A percentile compares a stretch with the other conserved stretches of the same genome.
Conservation (phyloP, 257 asterid species). For the Striga asiatica region DNA sequence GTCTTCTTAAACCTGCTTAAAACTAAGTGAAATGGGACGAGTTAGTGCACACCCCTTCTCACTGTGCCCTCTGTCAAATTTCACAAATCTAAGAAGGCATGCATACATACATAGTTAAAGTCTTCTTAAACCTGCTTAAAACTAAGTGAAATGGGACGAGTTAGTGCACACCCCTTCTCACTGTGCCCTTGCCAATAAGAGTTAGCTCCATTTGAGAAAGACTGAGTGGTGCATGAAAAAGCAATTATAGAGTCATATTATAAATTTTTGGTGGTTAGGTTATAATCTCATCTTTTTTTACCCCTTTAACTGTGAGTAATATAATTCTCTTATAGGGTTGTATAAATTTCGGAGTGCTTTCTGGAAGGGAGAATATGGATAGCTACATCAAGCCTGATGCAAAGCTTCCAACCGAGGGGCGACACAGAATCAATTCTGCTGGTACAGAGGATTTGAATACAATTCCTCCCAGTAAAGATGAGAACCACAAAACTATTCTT, state of each 20-base stretch:
- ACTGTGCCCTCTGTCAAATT: no score
- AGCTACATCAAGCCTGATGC: slow-evolving; percentile 38
- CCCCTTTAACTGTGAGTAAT: slow-evolving; percentile 7
- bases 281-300: slow-evolving; percentile 3
- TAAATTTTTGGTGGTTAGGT: slow-evolving; percentile 3
- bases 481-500: slow-evolving; percentile 20
- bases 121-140: neutral
- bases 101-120: neutral
- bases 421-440: slow-evolving; percentile 29
- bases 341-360: slow-evolving; percentile 87
- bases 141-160: neutral
- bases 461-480: slow-evolving; percentile 26
- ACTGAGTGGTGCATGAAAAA: slow-evolving; percentile 1
- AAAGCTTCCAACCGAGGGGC: slow-evolving; percentile 49
- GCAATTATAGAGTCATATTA: slow-evolving; percentile 3
- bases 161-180: neutral
- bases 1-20: neutral
- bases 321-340: slow-evolving; percentile 51
- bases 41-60: no score
- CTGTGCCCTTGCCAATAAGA: neutral
- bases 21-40: neutral
- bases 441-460: slow-evolving; percentile 20
- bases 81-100: neutral
- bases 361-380: slow-evolving; percentile 43
- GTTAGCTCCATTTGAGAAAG: neutral